Evolutionary conservation across 306 rosid genomes (phyloP).

Genomic region (Elaeagnus macrophylla): DNA sequence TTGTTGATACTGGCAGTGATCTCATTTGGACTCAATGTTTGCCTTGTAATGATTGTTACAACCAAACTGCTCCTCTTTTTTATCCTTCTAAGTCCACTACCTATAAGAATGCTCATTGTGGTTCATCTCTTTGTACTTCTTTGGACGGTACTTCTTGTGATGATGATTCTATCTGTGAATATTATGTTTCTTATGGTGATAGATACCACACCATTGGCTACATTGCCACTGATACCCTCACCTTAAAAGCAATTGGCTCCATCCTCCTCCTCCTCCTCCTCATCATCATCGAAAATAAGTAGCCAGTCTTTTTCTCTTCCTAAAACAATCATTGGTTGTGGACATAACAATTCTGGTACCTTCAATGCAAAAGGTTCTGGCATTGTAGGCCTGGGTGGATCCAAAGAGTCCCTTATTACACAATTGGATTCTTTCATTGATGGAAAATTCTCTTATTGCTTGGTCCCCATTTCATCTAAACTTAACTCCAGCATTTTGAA

Average conservation of each 20-base stretch:
- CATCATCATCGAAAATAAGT: too few relatives aligned
- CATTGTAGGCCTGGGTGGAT: constrained; percentile 46
- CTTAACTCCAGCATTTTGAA: constrained; percentile 1
- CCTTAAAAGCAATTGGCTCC: constrained; percentile 37
- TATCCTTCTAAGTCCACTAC: constrained; percentile 32
- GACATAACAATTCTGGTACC: constrained; percentile 11
- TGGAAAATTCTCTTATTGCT: constrained; percentile 49
- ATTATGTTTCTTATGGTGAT: constrained; percentile 22
- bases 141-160: neutral
- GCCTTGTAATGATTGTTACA: constrained; percentile 37
- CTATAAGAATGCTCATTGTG: constrained; percentile 12
- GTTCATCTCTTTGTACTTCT: constrained; percentile 1
- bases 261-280: too few relatives aligned
- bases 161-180: neutral
- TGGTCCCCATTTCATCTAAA: neutral
- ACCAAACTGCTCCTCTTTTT: constrained; percentile 31
- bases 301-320: constrained; percentile 14
- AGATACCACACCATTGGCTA: constrained; percentile 17
- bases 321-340: constrained; percentile 36
- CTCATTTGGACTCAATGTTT: constrained; percentile 49
- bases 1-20: constrained; percentile 52
- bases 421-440: constrained; percentile 24
- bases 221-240: constrained; percentile 34
- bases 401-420: constrained; percentile 23
- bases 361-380: constrained; percentile 19